Conservation (phyloP, 495 filamentous ascomycete species). For the Xylaria longipes region DNA sequence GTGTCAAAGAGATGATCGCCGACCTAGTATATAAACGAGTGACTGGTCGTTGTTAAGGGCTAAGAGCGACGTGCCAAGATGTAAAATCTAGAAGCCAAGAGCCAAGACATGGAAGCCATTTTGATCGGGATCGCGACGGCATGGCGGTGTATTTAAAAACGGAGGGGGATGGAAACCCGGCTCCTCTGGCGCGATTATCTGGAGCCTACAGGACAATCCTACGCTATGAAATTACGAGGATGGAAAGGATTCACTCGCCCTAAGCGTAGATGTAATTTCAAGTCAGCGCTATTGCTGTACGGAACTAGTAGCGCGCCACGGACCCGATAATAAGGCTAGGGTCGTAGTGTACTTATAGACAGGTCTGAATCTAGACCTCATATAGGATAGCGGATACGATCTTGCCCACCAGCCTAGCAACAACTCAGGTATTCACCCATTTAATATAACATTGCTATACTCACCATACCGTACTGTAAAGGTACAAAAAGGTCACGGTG, state of each 20-base stretch:
- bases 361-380: conserved; percentile 18
- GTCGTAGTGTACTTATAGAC: too few relatives aligned
- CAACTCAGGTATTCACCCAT: neutral
- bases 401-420: neutral
- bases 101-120: conserved; percentile 12
- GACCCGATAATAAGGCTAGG: conserved; percentile 9
- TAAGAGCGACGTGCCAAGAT: conserved; percentile 6
- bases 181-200: conserved; percentile 8
- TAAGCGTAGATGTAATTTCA: conserved; percentile 6
- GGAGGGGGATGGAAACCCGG: conserved; percentile 5
- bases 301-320: conserved; percentile 18
- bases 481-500: neutral
- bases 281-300: neutral
- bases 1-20: neutral
- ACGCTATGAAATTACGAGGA: conserved; percentile 22
- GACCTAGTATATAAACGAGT: conserved; percentile 21
- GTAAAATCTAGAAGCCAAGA: neutral
- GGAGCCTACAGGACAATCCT: conserved; percentile 12
- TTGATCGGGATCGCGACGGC: conserved; percentile 2
- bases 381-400: conserved; percentile 1
- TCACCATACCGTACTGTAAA: neutral
- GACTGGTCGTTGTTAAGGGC: conserved; percentile 12
- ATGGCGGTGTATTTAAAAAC: conserved; percentile 25
- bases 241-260: conserved; percentile 15
- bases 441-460: neutral